phyloP scores from a whole-genome alignment of 2,329 filamentous ascomycete genomes.

The Diplodia intermedia region DNA sequence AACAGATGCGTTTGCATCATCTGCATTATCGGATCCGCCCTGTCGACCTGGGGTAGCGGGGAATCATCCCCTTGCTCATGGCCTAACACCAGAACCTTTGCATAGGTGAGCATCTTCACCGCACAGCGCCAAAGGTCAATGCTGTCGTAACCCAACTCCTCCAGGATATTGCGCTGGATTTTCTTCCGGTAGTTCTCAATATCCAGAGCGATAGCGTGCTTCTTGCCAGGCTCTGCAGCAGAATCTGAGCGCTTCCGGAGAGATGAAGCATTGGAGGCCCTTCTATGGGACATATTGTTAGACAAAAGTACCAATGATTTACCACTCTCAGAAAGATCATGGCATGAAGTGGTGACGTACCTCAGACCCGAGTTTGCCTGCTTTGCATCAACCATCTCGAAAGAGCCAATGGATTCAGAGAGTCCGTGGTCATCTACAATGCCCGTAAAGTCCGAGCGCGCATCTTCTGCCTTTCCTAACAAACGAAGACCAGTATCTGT shows the following conservation, averaged over 20 bases:
- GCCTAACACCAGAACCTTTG: constrained; percentile 41
- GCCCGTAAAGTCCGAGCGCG: constrained; percentile 22
- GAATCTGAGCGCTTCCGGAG: constrained; percentile 6
- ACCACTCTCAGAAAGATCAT: too few relatives aligned
- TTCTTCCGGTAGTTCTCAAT: constrained; percentile 43
- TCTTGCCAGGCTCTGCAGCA: constrained; percentile 18
- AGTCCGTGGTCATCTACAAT: constrained; percentile 18
- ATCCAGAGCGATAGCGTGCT: constrained; percentile 22
- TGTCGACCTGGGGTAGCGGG: constrained; percentile 14
- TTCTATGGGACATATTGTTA: not conserved
- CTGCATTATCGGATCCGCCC: constrained; percentile 26
- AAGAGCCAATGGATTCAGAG: constrained; percentile 15
- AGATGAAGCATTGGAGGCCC: constrained; percentile 3
- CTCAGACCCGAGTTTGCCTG: constrained; percentile 20
- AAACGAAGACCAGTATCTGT: constrained; percentile 32
- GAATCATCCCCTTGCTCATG: constrained; percentile 25
- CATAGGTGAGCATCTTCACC: constrained; percentile 42
- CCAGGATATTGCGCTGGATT: constrained; percentile 50
- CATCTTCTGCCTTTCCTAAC: constrained; percentile 30
- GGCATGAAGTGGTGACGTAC: constrained; percentile 1
- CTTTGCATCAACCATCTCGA: constrained; percentile 30
- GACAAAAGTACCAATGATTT: not conserved
- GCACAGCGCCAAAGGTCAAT: constrained; percentile 50
- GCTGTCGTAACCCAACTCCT: constrained; percentile 40
- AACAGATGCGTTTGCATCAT: constrained; percentile 17